Conservation (phyloP, 805 yeast genomes). For the Saturnispora diversa region DNA sequence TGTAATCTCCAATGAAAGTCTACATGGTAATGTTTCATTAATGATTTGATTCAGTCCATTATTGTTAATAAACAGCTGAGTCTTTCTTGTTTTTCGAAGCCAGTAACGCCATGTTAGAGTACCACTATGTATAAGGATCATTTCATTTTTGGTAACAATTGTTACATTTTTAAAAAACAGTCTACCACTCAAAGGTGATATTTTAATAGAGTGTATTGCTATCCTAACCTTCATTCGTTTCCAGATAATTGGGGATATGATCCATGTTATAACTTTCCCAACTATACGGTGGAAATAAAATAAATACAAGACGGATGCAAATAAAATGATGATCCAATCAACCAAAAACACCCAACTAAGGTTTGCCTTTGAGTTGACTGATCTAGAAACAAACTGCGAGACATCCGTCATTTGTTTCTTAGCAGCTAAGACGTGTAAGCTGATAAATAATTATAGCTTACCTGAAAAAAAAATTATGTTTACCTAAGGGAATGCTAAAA, state of each 20-base stretch:
- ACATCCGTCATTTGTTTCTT: constrained; percentile 22
- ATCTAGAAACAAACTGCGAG: constrained; percentile 21
- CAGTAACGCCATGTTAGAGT: constrained; percentile 88
- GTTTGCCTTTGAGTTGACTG: constrained; percentile 24
- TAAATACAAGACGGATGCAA: constrained; percentile 53
- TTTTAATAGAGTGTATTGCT: constrained; percentile 62
- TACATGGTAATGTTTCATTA: constrained; percentile 46
- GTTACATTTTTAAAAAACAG: constrained; percentile 68
- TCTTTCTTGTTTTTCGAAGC: constrained; percentile 43
- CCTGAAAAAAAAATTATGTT: neutral
- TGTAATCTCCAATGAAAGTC: constrained; percentile 50
- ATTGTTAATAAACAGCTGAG: constrained; percentile 27
- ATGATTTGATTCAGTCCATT: constrained; percentile 21
- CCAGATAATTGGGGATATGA: constrained; percentile 56
- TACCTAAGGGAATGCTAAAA: neutral
- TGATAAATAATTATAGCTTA: neutral
- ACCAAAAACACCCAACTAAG: constrained; percentile 67
- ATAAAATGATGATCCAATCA: constrained; percentile 68
- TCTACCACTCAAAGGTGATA: constrained; percentile 79
- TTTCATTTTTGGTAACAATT: constrained; percentile 63
- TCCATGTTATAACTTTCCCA: constrained; percentile 49
- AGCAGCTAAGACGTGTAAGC: no score
- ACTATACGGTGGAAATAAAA: constrained; percentile 71
- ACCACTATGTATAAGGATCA: constrained; percentile 62
- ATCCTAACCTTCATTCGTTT: constrained; percentile 47